Conservation (phyloP, 345 rosid genomes). For the Hirschfeldia incana region DNA sequence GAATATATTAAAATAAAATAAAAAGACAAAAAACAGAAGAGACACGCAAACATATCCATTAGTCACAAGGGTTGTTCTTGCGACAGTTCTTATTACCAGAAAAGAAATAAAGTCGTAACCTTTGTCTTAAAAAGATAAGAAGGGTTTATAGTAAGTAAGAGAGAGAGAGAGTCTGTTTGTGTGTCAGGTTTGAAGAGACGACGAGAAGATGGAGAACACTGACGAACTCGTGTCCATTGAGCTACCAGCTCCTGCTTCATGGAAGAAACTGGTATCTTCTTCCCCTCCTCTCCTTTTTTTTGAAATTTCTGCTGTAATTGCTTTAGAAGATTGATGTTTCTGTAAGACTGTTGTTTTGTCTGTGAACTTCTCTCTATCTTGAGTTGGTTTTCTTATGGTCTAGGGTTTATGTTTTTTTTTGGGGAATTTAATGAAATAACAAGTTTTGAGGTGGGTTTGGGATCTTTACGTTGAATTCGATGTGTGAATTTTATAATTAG, state of each 20-base stretch:
- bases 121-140: background rate
- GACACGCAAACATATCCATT: slow-evolving; percentile 40
- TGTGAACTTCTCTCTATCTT: background rate
- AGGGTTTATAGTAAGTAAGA: background rate
- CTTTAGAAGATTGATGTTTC: background rate
- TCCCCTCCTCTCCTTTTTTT: background rate
- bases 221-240: slow-evolving; percentile 69
- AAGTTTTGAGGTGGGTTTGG: background rate
- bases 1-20: background rate
- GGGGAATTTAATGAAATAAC: slow-evolving; percentile 1
- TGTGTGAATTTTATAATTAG: background rate
- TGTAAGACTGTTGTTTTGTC: background rate
- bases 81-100: slow-evolving; percentile 24
- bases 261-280: slow-evolving; percentile 72
- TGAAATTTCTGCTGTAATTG: background rate
- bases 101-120: slow-evolving; percentile 13
- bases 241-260: slow-evolving; percentile 79
- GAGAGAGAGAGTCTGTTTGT: background rate
- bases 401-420: slow-evolving; percentile 24
- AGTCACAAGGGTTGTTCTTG: slow-evolving; percentile 26
- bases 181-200: slow-evolving; percentile 11
- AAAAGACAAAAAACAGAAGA: slow-evolving; percentile 10
- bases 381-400: background rate
- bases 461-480: background rate
- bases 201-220: slow-evolving; percentile 44